Conservation (phyloP, 192 early-diverging fungal species). For the Coemansia sp. region DNA sequence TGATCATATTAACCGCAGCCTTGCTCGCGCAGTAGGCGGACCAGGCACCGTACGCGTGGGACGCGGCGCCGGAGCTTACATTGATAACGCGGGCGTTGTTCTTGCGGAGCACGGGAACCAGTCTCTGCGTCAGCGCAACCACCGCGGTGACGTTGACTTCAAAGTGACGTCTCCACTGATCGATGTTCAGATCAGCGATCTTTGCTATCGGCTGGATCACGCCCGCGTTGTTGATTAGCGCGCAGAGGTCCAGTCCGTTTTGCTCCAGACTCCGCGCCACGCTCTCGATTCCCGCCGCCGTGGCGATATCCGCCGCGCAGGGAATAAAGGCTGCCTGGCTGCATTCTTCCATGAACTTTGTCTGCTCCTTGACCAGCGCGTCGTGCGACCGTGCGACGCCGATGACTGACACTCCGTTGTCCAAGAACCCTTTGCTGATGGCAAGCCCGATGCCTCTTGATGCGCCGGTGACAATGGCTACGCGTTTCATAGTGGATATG, state of each 20-base stretch:
- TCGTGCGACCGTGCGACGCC: conserved; percentile 66
- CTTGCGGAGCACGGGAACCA: conserved; percentile 65
- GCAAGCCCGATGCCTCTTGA: conserved; percentile 81
- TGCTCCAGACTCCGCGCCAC: conserved; percentile 66
- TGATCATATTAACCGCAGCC: conserved; percentile 78
- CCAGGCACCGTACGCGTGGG: conserved; percentile 67
- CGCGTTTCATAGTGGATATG: conserved; percentile 3
- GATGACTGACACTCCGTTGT: conserved; percentile 63
- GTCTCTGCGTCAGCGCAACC: conserved; percentile 63
- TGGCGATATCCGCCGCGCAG: conserved; percentile 62
- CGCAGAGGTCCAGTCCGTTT: conserved; percentile 55
- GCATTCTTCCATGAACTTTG: conserved; percentile 10
- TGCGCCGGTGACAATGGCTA: conserved; percentile 84
- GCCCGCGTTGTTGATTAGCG: conserved; percentile 47
- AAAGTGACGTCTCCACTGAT: conserved; percentile 63
- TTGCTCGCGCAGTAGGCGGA: conserved; percentile 81
- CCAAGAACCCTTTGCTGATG: conserved; percentile 56
- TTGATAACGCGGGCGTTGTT: conserved; percentile 65
- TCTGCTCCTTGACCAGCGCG: neutral
- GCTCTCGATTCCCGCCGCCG: conserved; percentile 52
- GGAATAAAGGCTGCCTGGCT: conserved; percentile 46
- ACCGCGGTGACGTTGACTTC: conserved; percentile 77
- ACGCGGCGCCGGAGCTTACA: conserved; percentile 81
- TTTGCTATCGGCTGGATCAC: conserved; percentile 66
- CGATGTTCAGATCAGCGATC: conserved; percentile 58